Conservation (phyloP, 2,329 filamentous ascomycete genomes). For the Beauveria bassiana region DNA sequence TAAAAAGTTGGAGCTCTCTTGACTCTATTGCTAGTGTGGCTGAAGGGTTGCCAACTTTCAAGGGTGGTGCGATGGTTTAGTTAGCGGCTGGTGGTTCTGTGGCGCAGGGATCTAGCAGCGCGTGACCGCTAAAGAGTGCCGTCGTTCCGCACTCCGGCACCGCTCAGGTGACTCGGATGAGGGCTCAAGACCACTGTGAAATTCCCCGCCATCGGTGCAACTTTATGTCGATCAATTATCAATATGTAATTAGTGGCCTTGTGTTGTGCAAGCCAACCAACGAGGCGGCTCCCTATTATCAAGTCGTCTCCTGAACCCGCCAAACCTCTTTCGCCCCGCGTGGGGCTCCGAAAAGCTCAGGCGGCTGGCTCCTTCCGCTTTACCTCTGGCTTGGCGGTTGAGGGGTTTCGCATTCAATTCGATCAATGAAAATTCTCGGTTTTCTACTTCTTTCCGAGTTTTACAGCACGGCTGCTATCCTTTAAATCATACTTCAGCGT, state of each 20-base stretch:
- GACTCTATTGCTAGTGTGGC: neutral
- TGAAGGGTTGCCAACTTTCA: neutral
- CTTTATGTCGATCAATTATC: too few relatives aligned
- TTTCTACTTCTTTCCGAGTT: neutral
- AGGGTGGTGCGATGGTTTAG: neutral
- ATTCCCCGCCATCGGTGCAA: neutral
- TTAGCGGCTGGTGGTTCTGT: neutral
- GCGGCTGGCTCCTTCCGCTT: slow-evolving; percentile 3
- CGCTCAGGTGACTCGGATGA: slow-evolving; percentile 9
- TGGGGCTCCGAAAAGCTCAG: slow-evolving; percentile 1
- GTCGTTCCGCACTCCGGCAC: neutral
- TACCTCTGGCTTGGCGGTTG: neutral
- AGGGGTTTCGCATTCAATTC: slow-evolving; percentile 8
- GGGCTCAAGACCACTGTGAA: neutral
- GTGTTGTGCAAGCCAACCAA: neutral
- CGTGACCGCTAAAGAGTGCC: slow-evolving; percentile 7
- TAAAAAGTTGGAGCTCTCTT: neutral
- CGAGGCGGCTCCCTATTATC: neutral
- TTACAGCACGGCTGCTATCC: too few relatives aligned
- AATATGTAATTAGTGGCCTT: neutral
- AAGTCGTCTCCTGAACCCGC: neutral
- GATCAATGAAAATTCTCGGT: neutral
- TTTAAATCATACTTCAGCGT: neutral
- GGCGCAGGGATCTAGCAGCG: neutral
- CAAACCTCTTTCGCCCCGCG: slow-evolving; percentile 4